phyloP scores from a whole-genome alignment of 2,329 filamentous ascomycete genomes.

The Aspergillus fumigatiaffinis region DNA sequence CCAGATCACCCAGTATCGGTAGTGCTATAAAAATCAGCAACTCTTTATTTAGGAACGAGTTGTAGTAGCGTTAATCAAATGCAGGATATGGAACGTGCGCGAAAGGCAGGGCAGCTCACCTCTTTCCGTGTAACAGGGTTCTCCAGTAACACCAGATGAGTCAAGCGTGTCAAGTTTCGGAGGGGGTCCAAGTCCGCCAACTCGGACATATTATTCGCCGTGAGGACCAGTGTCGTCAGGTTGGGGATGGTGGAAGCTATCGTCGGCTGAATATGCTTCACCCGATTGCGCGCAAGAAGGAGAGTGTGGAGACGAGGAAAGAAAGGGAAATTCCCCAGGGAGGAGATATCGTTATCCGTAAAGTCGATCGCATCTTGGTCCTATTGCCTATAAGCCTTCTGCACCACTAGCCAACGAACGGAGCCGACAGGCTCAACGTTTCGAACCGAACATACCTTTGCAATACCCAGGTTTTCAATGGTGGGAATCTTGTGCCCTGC shows the following conservation, averaged over 20 bases:
- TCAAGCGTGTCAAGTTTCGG: conserved; percentile 63
- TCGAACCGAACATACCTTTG: conserved; percentile 62
- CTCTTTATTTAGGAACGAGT: neutral
- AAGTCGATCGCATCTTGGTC: conserved; percentile 97
- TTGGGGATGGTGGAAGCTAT: conserved; percentile 75
- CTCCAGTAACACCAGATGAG: conserved; percentile 75
- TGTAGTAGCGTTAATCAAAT: neutral
- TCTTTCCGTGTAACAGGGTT: conserved; percentile 92
- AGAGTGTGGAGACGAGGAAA: conserved; percentile 84
- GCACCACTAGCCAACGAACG: neutral
- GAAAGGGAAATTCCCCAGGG: conserved; percentile 87
- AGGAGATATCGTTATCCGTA: conserved; percentile 94
- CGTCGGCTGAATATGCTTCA: conserved; percentile 73
- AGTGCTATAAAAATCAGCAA: conserved; percentile 58
- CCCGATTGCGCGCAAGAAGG: conserved; percentile 83
- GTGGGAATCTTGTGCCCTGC: conserved; percentile 96
- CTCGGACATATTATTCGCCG: conserved; percentile 77
- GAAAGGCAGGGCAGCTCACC: conserved; percentile 51
- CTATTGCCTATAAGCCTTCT: conserved; percentile 42
- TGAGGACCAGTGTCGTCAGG: conserved; percentile 75
- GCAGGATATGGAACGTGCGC: neutral
- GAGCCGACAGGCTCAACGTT: neutral
- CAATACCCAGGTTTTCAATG: conserved; percentile 96
- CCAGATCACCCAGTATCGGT: conserved; percentile 89
- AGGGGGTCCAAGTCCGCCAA: conserved; percentile 85